A percentile compares a stretch with the other conserved stretches of the same genome.
These are phyloP conservation scores for Gigaspora rosea DNA, from an alignment of 192 early-diverging fungal species.

Conservation along the genomic window DNA sequence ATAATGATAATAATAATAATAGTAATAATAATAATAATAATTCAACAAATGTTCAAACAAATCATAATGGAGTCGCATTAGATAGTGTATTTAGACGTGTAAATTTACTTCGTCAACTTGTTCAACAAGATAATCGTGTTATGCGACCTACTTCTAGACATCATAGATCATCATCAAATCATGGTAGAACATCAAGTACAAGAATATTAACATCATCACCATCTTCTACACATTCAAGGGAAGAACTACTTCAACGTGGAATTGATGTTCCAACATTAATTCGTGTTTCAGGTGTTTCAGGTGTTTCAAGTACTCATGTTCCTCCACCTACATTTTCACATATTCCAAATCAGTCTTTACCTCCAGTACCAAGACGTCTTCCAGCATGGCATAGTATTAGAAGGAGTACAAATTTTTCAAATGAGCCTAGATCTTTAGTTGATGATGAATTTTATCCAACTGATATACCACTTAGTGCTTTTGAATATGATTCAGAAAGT, in stretches of 20 bases:
- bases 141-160: slow-evolving; percentile 9
- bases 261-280: neutral
- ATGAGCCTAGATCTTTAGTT: neutral
- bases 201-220: neutral
- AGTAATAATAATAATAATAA: slow-evolving; percentile 12
- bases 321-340: neutral
- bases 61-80: neutral
- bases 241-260: slow-evolving; percentile 16
- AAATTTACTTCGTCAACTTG: slow-evolving; percentile 22
- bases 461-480: neutral
- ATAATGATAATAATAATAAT: neutral
- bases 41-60: neutral
- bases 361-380: neutral
- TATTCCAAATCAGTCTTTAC: neutral
- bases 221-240: neutral
- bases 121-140: slow-evolving; percentile 8
- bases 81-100: slow-evolving; percentile 6
- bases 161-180: slow-evolving; percentile 10
- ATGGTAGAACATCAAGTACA: neutral
- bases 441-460: neutral
- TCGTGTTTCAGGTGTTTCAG: neutral
- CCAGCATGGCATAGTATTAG: neutral
- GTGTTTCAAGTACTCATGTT: too few relatives aligned
- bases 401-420: neutral
- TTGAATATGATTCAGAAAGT: neutral